Percentiles rank a stretch among this genome's conserved stretches.
Evolutionary conservation across 2,329 filamentous ascomycete genomes (phyloP).

Genomic region (Ceratocystis eucalypticola): DNA sequence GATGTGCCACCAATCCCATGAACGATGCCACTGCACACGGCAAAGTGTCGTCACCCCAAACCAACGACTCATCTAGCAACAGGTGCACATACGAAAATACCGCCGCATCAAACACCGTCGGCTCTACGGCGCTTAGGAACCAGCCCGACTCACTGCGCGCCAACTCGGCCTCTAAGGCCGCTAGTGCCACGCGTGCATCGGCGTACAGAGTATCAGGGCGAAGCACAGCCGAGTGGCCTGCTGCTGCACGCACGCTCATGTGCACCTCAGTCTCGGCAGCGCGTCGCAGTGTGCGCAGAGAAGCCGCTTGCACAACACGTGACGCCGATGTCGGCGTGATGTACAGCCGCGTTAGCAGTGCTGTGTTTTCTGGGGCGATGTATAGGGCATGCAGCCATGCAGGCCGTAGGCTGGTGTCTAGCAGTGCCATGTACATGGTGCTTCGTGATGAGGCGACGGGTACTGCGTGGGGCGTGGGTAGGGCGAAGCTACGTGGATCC

Average conservation of each 20-base stretch:
- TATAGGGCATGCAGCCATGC: conserved; percentile 83
- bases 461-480: conserved; percentile 22
- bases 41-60: conserved; percentile 52
- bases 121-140: conserved; percentile 39
- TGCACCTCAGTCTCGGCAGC: conserved; percentile 64
- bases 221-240: conserved; percentile 33
- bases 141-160: conserved; percentile 30
- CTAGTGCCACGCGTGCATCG: conserved; percentile 34
- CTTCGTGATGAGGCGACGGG: conserved; percentile 33
- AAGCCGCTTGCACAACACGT: conserved; percentile 45
- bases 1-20: conserved; percentile 44
- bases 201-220: conserved; percentile 29
- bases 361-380: conserved; percentile 52
- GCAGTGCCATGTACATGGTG: conserved; percentile 64
- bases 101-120: conserved; percentile 71
- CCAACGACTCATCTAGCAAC: conserved; percentile 50
- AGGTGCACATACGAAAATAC: conserved; percentile 85
- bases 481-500: conserved; percentile 56
- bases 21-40: conserved; percentile 41
- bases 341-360: conserved; percentile 59
- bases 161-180: conserved; percentile 31
- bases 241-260: conserved; percentile 31
- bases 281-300: conserved; percentile 52
- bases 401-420: conserved; percentile 64
- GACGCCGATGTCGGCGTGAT: conserved; percentile 49